phyloP scores from a whole-genome alignment of 164 flowering plant genomes.

The Berberis vulgaris region DNA sequence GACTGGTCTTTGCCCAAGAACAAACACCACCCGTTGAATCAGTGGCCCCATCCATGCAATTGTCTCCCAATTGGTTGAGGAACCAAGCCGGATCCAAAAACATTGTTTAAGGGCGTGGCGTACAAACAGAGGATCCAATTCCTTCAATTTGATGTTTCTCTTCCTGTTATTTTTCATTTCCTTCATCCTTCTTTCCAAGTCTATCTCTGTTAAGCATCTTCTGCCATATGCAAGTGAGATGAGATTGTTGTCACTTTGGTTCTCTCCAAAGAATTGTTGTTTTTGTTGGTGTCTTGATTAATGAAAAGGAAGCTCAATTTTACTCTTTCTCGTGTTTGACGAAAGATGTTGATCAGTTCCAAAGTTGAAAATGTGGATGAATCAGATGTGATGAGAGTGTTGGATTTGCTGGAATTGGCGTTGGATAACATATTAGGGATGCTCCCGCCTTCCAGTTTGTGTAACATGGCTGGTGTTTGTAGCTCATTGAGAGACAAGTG shows the following conservation, averaged over 20 bases:
- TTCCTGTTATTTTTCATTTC: conserved; percentile 60
- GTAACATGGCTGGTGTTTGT: conserved; percentile 69
- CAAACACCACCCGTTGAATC: too few relatives aligned
- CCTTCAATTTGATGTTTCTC: conserved; percentile 46
- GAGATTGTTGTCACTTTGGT: conserved; percentile 34
- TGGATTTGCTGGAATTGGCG: conserved; percentile 83
- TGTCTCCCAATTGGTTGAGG: too few relatives aligned
- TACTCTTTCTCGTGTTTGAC: conserved; percentile 7
- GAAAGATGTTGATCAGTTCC: conserved; percentile 23
- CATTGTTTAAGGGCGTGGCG: too few relatives aligned
- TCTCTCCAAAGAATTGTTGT: conserved; percentile 33
- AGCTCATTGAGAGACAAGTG: conserved; percentile 70
- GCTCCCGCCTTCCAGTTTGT: conserved; percentile 64
- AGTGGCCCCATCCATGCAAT: too few relatives aligned
- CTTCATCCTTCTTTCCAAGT: conserved; percentile 54
- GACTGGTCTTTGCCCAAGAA: too few relatives aligned
- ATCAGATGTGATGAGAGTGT: conserved; percentile 21
- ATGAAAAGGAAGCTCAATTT: conserved; percentile 10
- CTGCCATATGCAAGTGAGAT: conserved; percentile 47
- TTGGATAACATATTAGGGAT: conserved; percentile 78
- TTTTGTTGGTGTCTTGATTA: conserved; percentile 16
- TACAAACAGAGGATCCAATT: conserved; percentile 4
- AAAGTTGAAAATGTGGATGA: conserved; percentile 31
- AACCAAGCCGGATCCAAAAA: too few relatives aligned
- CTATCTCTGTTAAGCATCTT: conserved; percentile 40